Evolutionary conservation across 768 basidiomycete species (phyloP), one percentile per base, ranked within the genome.

Genomic region (Mycena albidolilacea): DNA sequence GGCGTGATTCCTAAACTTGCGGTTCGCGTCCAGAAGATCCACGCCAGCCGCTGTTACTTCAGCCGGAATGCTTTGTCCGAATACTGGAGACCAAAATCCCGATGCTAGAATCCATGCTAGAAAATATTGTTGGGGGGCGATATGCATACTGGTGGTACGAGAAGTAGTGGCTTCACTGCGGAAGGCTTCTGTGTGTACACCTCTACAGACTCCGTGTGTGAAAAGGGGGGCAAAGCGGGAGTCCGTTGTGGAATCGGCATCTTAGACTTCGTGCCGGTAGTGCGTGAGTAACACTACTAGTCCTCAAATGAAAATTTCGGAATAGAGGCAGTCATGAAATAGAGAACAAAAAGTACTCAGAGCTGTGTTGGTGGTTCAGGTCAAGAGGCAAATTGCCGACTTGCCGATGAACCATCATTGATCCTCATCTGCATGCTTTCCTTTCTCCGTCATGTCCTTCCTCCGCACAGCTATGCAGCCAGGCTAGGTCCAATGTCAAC

Each of bases 21-120:
- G 76, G 67, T 67, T 71, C 3, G 76, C 77, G 60, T 78, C 77
- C 12, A 78, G 64, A 17, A 76, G 48, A 59, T 78, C 77, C 5
- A 70, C 72, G 2, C 59, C 67, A 5, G 72, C 77, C n/a, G 54
- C n/a, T 12, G 57, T 64, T 19, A 78, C 57, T 21, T 60, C 21
- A 6, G 52, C 39, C 8, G 66, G 30, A 17, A 69, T 23, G 9
- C 0, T 19, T 58, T 74, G 69, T 37, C 43, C 69, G 12, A 50
- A 66, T 8, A 21, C 64, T 39, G 65, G n/a, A 14, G 11, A 30
- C 17, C 59, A 48, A 38, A 59, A 52, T 35, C 57, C 54, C 12
- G 57, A 69, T n/a, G 61, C 21, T 9, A 73, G 1, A 10, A 66
- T 37, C 19, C 58, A 39, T 6, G 41, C 58, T 7, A 62, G 41